phyloP scores from a whole-genome alignment of 192 early-diverging fungal genomes.

The Podila minutissima region DNA sequence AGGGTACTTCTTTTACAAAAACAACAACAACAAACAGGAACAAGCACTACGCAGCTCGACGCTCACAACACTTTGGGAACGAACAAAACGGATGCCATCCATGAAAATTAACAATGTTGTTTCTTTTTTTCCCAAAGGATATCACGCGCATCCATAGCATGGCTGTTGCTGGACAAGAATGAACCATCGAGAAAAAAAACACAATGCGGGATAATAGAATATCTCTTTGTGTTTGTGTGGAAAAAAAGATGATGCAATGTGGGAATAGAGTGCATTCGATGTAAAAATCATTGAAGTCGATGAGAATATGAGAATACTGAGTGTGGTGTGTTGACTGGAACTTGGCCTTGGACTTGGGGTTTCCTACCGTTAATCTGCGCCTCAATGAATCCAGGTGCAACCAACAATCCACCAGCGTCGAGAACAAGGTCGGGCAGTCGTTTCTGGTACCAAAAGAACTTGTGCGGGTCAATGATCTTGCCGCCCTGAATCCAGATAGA shows the following conservation, averaged over 20 bases:
- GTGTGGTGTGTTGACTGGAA: neutral
- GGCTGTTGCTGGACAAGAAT: neutral
- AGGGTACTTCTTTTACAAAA: neutral
- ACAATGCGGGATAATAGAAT: too few species aligned
- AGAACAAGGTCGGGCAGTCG: slow-evolving; percentile 74
- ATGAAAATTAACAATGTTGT: too few species aligned
- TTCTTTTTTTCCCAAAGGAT: too few species aligned
- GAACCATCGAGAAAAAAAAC: too few species aligned
- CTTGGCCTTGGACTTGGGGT: too few species aligned
- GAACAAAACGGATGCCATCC: too few species aligned
- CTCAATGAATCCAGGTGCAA: slow-evolving; percentile 85
- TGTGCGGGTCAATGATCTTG: slow-evolving; percentile 79
- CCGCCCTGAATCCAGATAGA: slow-evolving; percentile 79
- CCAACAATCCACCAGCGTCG: slow-evolving; percentile 74
- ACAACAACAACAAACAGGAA: too few species aligned
- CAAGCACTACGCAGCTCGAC: too few species aligned
- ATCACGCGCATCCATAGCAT: neutral
- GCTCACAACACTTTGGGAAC: too few species aligned
- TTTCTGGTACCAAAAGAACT: slow-evolving; percentile 73
- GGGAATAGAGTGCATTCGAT: neutral
- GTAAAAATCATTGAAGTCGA: neutral
- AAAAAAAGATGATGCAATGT: neutral
- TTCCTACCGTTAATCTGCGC: slow-evolving; percentile 77
- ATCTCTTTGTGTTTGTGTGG: neutral
- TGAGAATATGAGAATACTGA: neutral